Evolutionary conservation across 805 yeast genomes (phyloP), one percentile per base, ranked within the genome.

Genomic region (Schwanniomyces polymorphus): DNA sequence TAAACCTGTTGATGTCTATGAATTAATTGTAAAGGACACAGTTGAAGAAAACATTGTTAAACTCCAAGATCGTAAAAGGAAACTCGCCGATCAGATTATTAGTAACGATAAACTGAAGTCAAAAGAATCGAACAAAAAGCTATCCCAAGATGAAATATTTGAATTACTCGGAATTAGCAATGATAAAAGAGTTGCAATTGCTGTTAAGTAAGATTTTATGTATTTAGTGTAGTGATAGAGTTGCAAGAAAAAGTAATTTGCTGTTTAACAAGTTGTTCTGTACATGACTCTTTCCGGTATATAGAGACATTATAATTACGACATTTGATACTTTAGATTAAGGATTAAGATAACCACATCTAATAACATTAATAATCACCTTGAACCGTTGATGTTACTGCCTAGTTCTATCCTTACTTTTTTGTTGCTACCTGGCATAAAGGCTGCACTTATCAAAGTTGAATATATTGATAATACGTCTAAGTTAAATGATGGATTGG

Each of bases 1-100:
- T 9, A 76, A 72, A 25, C 74, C 72, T 31, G 97, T 91, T 14
- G 81, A 78, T 47, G 88, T 90, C 34, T 74, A 81, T 5, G 71
- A 96, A 47, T 87, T 90, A 57, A 86, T 89, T 42, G 81, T 88
- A 61, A 83, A 83, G 53, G 80, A 81, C 29, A 81, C 91, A 44
- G 85, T 90, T 23, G 97, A 90, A 62, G 91, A 85, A 54, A 80
- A 87, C 55, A 91, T 90, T 91, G 69, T 91, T 39, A 74, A 78
- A 49, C 84, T 90, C 27, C 97, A 91, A 61, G 92, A 86, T 49
- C 71, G 88, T 34, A 90, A 89, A 61, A 73, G 84, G 53, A 82
- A 80, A 37, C 69, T 85, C 48, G 89, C 89, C 16, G 88, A 82
- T 52, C 85, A 85, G 0, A 80, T 85, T 41, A 85, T 66, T 14